Evolutionary conservation across 164 flowering plant genomes (phyloP).

Genomic region (Aristolochia fimbriata): DNA sequence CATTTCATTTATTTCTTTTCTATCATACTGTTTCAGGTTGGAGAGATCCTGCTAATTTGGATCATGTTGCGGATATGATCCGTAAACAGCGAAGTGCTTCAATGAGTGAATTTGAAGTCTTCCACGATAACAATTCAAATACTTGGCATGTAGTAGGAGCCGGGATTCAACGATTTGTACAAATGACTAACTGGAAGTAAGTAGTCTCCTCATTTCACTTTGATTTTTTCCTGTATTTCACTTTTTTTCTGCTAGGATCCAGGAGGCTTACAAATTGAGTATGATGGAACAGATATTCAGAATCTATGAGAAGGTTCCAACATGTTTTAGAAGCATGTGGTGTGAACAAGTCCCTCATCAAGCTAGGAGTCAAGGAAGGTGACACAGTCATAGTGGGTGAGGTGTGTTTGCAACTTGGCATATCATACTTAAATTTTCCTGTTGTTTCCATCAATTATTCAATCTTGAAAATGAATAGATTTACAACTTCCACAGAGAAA

Average conservation of each 20-base stretch:
- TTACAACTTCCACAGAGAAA: background rate
- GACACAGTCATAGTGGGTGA: constrained; percentile 84
- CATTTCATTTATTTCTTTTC: background rate
- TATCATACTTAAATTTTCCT: too few species aligned
- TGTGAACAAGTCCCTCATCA: constrained; percentile 68
- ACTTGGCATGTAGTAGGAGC: constrained; percentile 80
- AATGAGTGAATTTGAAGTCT: constrained; percentile 72
- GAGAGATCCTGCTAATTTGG: constrained; percentile 31
- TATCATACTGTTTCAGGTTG: constrained; percentile 22
- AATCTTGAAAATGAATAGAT: background rate
- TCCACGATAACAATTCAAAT: constrained; percentile 38
- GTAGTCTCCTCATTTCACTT: constrained; percentile 7
- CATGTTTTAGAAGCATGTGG: constrained; percentile 97
- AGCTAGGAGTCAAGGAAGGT: constrained; percentile 89
- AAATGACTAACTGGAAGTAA: constrained; percentile 98
- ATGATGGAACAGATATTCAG: constrained; percentile 47
- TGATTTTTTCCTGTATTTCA: background rate
- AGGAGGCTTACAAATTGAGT: background rate
- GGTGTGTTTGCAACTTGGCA: constrained; percentile 29
- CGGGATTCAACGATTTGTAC: constrained; percentile 88
- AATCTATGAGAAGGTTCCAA: constrained; percentile 85
- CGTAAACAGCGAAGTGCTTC: constrained; percentile 56
- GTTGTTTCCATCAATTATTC: constrained; percentile 6
- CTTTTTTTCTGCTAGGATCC: background rate
- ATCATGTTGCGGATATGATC: constrained; percentile 78